Evolutionary conservation across 768 basidiomycete species (phyloP).

Genomic region (Rhizopogon vulgaris): DNA sequence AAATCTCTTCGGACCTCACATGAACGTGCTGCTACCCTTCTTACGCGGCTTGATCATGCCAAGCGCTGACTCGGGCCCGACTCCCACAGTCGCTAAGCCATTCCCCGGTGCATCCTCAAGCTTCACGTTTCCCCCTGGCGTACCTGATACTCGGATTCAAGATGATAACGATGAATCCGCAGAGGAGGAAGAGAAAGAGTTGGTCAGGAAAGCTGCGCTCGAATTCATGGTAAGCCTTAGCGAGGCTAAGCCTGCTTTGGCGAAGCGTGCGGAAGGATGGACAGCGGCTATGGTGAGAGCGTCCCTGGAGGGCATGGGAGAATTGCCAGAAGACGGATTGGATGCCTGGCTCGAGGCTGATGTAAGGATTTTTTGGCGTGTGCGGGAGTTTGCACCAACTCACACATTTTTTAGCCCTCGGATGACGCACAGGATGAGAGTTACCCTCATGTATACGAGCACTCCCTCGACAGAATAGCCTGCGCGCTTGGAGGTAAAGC

Average conservation of each 20-base stretch:
- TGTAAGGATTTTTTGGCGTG: constrained; percentile 36
- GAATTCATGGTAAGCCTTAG: constrained; percentile 82
- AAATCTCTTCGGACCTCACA: constrained; percentile 66
- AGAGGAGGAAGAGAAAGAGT: constrained; percentile 61
- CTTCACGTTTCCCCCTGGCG: constrained; percentile 36
- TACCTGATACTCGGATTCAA: constrained; percentile 21
- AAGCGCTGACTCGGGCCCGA: constrained; percentile 44
- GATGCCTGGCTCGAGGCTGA: constrained; percentile 68
- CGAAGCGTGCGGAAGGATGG: constrained; percentile 65
- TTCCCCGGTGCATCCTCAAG: constrained; percentile 28
- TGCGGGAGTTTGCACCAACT: background rate
- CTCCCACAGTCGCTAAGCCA: constrained; percentile 45
- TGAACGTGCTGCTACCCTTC: constrained; percentile 62
- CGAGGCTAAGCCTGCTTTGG: constrained; percentile 69
- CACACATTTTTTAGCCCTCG: constrained; percentile 42
- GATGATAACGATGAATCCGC: constrained; percentile 31
- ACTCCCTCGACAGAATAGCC: constrained; percentile 75
- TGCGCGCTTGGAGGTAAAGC: constrained; percentile 72
- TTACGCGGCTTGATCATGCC: constrained; percentile 69
- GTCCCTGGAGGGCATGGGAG: constrained; percentile 79
- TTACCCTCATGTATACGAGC: constrained; percentile 75
- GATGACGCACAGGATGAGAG: constrained; percentile 54
- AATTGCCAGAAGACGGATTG: constrained; percentile 57
- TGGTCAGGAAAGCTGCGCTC: constrained; percentile 64
- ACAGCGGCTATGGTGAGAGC: constrained; percentile 62